Evolutionary conservation across 2,329 filamentous ascomycete genomes (phyloP).

Genomic region (Didymellaceae sp.): DNA sequence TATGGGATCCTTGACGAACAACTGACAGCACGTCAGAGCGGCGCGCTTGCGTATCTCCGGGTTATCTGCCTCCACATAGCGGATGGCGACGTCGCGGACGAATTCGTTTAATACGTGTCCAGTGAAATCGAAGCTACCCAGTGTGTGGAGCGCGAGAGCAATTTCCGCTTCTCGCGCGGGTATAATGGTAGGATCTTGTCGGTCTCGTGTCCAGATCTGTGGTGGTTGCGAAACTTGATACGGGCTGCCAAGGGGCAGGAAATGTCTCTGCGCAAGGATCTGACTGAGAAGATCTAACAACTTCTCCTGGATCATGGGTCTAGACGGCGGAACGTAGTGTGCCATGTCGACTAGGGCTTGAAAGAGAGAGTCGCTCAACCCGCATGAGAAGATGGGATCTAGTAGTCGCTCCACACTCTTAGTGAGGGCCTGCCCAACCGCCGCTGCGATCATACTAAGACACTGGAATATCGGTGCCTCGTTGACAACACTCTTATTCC

Average conservation of each 20-base stretch:
- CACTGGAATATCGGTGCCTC: conserved; percentile 90
- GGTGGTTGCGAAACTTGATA: conserved; percentile 82
- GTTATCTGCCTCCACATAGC: conserved; percentile 96
- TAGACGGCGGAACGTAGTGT: conserved; percentile 95
- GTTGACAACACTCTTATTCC: conserved; percentile 62
- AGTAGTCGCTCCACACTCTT: conserved; percentile 97
- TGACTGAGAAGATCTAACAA: conserved; percentile 93
- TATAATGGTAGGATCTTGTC: conserved; percentile 80
- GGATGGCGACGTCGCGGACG: conserved; percentile 95
- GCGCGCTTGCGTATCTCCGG: conserved; percentile 92
- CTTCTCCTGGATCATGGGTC: conserved; percentile 90
- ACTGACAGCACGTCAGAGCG: conserved; percentile 94
- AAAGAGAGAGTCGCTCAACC: conserved; percentile 89
- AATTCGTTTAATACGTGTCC: conserved; percentile 97
- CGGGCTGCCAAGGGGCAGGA: conserved; percentile 89
- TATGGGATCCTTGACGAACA: conserved; percentile 96
- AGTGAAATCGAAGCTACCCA: conserved; percentile 94
- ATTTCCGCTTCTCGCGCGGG: conserved; percentile 85
- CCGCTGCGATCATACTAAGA: conserved; percentile 93
- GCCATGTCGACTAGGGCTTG: conserved; percentile 98
- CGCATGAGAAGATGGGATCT: conserved; percentile 96
- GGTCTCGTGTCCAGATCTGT: conserved; percentile 85
- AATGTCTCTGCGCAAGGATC: conserved; percentile 89
- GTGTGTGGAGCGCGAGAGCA: conserved; percentile 88
- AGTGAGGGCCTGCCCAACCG: conserved; percentile 93